Evolutionary conservation across 768 basidiomycete genomes (phyloP).

Genomic region (Leccinum variicolor): DNA sequence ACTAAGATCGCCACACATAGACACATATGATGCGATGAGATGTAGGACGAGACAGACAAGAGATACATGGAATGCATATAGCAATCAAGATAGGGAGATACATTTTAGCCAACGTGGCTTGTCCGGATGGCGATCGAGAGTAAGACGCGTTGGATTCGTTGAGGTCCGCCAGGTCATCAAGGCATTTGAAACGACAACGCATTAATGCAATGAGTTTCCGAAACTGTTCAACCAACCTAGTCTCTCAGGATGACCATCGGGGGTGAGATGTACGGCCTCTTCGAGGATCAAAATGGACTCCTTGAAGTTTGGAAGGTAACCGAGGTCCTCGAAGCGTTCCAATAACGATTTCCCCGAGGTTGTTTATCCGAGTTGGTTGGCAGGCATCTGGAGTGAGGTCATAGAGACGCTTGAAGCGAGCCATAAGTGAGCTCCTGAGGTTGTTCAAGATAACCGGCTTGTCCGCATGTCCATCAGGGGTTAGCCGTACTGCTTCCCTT

Average conservation of each 20-base stretch:
- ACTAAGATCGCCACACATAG: too few species aligned
- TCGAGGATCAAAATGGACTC: background rate
- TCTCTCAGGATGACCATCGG: background rate
- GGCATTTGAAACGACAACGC: background rate
- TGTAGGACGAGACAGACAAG: background rate
- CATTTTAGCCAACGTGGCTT: too few species aligned
- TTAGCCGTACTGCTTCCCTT: background rate
- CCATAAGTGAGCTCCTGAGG: background rate
- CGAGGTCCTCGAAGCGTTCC: background rate
- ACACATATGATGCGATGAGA: too few species aligned
- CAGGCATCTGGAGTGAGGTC: background rate
- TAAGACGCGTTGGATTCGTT: background rate
- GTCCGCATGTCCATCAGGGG: background rate
- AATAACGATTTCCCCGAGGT: background rate
- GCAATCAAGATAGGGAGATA: background rate
- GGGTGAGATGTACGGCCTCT: too few species aligned
- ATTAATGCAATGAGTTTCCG: background rate
- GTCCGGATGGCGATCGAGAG: too few species aligned
- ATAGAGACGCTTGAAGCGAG: background rate
- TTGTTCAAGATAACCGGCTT: background rate
- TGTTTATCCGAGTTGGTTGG: background rate
- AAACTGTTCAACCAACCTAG: background rate
- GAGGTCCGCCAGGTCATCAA: background rate
- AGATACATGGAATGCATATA: background rate
- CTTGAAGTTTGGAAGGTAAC: background rate